Conservation (phyloP, 192 early-diverging fungal genomes). For the Piromyces finnis region DNA sequence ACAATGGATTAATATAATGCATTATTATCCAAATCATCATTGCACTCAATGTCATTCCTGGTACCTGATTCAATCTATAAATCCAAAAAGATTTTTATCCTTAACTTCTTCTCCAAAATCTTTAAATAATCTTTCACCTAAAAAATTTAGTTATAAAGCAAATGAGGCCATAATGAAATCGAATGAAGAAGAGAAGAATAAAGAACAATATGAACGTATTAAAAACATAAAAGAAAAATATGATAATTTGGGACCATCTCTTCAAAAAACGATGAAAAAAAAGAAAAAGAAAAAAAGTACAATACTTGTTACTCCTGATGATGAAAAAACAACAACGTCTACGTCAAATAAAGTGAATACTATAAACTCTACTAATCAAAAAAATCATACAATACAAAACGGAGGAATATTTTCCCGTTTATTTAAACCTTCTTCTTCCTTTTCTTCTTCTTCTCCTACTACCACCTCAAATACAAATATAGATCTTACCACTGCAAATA, state of each 20-base stretch:
- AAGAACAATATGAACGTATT: neutral
- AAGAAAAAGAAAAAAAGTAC: neutral
- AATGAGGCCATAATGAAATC: neutral
- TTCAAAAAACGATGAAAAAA: neutral
- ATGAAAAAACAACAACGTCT: too few species aligned
- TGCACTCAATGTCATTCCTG: neutral
- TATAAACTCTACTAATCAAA: neutral
- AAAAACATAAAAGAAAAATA: neutral
- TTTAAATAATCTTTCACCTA: neutral
- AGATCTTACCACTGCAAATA: too few species aligned
- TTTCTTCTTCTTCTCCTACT: neutral
- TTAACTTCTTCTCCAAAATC: too few species aligned
- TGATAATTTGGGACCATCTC: neutral
- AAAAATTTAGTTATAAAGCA: neutral
- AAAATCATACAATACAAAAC: too few species aligned
- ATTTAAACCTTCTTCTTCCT: neutral
- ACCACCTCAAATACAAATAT: neutral
- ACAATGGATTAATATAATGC: neutral
- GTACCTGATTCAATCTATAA: neutral
- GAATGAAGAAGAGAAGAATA: neutral
- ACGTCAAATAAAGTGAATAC: neutral
- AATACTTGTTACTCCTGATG: too few species aligned
- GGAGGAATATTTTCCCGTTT: neutral
- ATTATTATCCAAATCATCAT: neutral
- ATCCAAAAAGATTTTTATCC: neutral